Evolutionary conservation across 2,329 filamentous ascomycete genomes (phyloP).

Genomic region (Colletotrichum liaoningense): DNA sequence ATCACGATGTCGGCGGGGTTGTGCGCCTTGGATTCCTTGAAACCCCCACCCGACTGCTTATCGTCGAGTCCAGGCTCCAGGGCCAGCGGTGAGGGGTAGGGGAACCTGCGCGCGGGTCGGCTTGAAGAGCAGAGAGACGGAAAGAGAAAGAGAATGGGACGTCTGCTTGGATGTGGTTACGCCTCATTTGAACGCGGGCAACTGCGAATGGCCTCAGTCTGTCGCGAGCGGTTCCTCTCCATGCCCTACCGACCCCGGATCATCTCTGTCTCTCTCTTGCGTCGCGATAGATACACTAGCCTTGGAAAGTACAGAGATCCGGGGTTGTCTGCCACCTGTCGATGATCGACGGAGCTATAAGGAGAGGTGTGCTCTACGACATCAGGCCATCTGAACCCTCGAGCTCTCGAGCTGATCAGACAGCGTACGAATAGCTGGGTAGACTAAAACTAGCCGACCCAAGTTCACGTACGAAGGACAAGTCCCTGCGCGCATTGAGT

Average conservation of each 20-base stretch:
- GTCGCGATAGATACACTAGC: background rate
- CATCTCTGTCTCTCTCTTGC: background rate
- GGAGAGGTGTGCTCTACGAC: background rate
- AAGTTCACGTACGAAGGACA: background rate
- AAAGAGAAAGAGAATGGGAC: background rate
- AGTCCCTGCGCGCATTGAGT: conserved; percentile 3
- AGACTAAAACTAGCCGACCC: background rate
- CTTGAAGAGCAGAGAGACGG: background rate
- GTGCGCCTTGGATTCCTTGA: background rate
- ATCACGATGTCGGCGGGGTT: conserved; percentile 15
- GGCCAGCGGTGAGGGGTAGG: conserved; percentile 16
- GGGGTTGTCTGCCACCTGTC: background rate
- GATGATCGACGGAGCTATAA: background rate
- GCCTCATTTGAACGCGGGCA: background rate
- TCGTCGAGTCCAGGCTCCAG: background rate
- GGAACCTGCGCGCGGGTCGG: background rate
- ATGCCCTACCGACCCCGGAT: conserved; percentile 4
- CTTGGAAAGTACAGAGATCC: background rate
- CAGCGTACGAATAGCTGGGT: background rate
- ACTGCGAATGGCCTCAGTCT: background rate
- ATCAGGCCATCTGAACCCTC: background rate
- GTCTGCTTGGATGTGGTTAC: background rate
- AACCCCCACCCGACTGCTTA: conserved; percentile 14
- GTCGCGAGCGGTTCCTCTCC: background rate
- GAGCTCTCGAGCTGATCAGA: background rate